Percentiles rank a stretch among this genome's conserved stretches.
These are phyloP conservation scores for Sicyos baderoa DNA, from an alignment of 306 rosid species.

Conservation along the genomic window DNA sequence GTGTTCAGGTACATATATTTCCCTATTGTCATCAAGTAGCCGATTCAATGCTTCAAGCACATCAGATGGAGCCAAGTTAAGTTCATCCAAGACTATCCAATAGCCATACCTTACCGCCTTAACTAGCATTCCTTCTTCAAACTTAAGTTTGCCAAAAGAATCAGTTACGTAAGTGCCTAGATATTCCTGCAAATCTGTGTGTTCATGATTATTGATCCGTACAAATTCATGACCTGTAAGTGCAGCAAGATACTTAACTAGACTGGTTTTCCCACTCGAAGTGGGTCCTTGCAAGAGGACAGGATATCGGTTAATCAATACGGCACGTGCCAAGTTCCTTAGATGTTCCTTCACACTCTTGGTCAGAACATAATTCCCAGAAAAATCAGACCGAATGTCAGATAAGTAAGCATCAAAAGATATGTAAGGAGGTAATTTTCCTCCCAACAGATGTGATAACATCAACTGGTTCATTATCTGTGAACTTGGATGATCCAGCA, in stretches of 20 bases:
- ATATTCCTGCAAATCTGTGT: conserved; percentile 96
- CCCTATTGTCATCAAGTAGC: conserved; percentile 87
- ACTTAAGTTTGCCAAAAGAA: conserved; percentile 72
- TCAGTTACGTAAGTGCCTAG: conserved; percentile 74
- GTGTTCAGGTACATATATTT: conserved; percentile 86
- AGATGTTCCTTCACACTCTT: conserved; percentile 67
- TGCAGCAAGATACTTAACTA: conserved; percentile 76
- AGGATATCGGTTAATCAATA: conserved; percentile 65
- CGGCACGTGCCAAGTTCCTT: conserved; percentile 68
- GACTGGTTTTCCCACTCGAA: conserved; percentile 95
- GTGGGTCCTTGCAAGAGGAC: conserved; percentile 96
- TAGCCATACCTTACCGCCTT: conserved; percentile 78
- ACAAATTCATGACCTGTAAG: conserved; percentile 68
- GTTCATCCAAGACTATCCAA: conserved; percentile 97
- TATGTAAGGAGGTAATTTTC: conserved; percentile 38
- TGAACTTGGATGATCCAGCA: conserved; percentile 69
- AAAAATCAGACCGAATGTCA: conserved; percentile 21
- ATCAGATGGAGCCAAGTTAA: conserved; percentile 96
- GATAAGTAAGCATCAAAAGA: conserved; percentile 43
- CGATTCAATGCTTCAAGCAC: conserved; percentile 93
- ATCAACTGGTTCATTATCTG: conserved; percentile 54
- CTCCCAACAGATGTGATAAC: conserved; percentile 37
- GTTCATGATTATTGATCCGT: conserved; percentile 93
- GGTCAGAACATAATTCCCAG: conserved; percentile 47
- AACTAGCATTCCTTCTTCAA: conserved; percentile 81